These are phyloP conservation scores for Chiua sp. DNA, from an alignment of 1,284 basidiomycete genomes.

Conservation along the genomic window DNA sequence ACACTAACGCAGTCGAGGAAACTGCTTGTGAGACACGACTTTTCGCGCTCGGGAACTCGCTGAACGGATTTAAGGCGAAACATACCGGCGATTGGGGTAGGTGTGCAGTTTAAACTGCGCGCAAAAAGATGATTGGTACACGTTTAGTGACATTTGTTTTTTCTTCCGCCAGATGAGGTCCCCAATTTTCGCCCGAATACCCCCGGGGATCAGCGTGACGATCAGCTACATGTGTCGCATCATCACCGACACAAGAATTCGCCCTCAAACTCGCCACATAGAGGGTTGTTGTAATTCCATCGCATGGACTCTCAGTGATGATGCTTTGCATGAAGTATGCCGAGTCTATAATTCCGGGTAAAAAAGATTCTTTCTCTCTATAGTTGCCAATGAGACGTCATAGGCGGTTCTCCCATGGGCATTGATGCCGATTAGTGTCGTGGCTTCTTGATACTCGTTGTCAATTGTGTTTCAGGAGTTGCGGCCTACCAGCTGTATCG, in stretches of 20 bases:
- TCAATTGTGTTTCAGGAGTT: constrained; percentile 1
- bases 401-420: constrained; percentile 7
- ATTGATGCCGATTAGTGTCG: constrained; percentile 18
- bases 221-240: constrained; percentile 27
- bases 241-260: neutral
- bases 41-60: neutral
- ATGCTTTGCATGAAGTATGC: constrained; percentile 39
- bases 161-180: constrained; percentile 18
- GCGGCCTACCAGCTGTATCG: constrained; percentile 29
- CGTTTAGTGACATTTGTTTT: constrained; percentile 2
- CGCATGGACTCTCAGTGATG: constrained; percentile 34
- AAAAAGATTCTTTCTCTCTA: neutral
- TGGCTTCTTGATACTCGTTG: neutral
- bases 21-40: constrained; percentile 34
- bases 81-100: constrained; percentile 36
- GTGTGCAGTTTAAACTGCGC: constrained; percentile 35
- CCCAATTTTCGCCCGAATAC: constrained; percentile 20
- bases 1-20: constrained; percentile 35
- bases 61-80: constrained; percentile 23
- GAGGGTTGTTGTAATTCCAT: constrained; percentile 38
- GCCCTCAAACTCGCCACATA: neutral
- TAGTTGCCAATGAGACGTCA: constrained; percentile 35
- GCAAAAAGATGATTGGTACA: neutral
- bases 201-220: constrained; percentile 32
- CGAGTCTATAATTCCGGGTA: neutral